Percentiles rank a stretch among this genome's conserved stretches.
Evolutionary conservation across 2,329 filamentous ascomycete genomes (phyloP).

Genomic region (Penicillium brasilianum): DNA sequence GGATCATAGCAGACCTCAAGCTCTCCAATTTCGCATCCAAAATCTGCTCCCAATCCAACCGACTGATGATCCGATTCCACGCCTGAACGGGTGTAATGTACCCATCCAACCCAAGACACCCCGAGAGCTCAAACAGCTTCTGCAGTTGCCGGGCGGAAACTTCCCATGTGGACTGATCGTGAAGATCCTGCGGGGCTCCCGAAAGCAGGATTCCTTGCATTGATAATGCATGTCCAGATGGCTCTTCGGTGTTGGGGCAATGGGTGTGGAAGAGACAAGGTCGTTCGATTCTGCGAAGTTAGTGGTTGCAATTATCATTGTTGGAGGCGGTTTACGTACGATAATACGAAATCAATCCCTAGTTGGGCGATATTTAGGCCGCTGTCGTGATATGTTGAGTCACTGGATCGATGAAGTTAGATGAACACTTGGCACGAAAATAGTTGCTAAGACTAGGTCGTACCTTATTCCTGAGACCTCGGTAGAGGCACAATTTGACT

Average conservation of each 20-base stretch:
- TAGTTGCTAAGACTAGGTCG: neutral
- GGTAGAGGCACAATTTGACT: neutral
- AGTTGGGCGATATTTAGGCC: conserved; percentile 6
- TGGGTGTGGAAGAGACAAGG: conserved; percentile 17
- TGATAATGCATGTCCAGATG: conserved; percentile 17
- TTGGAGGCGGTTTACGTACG: conserved; percentile 6
- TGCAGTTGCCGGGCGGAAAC: conserved; percentile 16
- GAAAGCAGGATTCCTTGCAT: conserved; percentile 20
- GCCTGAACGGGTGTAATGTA: conserved; percentile 47
- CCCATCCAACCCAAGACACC: conserved; percentile 18
- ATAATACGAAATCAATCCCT: conserved; percentile 21
- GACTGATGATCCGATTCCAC: conserved; percentile 38
- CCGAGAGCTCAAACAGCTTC: conserved; percentile 21
- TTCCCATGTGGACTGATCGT: conserved; percentile 15
- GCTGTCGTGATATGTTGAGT: neutral
- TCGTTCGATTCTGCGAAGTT: conserved; percentile 13
- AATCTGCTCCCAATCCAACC: conserved; percentile 31
- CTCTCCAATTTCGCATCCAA: conserved; percentile 27
- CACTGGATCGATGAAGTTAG: neutral
- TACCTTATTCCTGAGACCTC: neutral
- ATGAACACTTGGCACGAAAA: neutral
- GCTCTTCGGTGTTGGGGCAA: neutral
- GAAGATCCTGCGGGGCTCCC: conserved; percentile 9
- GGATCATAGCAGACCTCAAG: conserved; percentile 20
- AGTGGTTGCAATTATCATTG: neutral